Evolutionary conservation across 2,329 filamentous ascomycete species (phyloP).

Genomic region (Calcarisporium arbuscula): DNA sequence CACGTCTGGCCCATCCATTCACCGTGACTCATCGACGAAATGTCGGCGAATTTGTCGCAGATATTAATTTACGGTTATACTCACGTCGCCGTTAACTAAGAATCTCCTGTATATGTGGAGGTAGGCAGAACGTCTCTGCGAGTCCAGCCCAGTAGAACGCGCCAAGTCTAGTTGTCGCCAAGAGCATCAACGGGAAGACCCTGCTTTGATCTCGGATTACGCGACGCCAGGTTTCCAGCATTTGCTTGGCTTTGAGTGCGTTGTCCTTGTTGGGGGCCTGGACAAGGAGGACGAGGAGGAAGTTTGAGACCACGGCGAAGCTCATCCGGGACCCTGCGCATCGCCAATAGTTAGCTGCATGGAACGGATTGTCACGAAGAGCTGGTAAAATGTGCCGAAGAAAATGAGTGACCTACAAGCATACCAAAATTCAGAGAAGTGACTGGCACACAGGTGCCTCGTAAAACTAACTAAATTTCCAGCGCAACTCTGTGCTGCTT

Average conservation of each 20-base stretch:
- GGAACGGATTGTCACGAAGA: neutral
- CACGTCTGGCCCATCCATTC: too few relatives aligned
- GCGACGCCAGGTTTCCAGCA: conserved; percentile 11
- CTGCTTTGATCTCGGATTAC: conserved; percentile 9
- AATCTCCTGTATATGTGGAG: conserved; percentile 8
- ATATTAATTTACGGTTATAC: neutral
- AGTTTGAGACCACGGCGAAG: conserved; percentile 12
- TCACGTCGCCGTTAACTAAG: neutral
- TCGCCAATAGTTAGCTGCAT: neutral
- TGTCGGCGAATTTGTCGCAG: neutral
- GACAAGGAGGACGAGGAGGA: conserved; percentile 10
- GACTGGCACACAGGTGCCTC: conserved; percentile 7
- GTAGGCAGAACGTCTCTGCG: conserved; percentile 10
- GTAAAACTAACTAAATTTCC: too few relatives aligned
- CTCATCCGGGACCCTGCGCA: conserved; percentile 9
- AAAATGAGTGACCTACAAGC: conserved; percentile 12
- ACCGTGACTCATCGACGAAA: too few relatives aligned
- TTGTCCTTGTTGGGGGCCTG: conserved; percentile 11
- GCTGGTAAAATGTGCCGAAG: too few relatives aligned
- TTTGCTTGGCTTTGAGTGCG: conserved; percentile 8
- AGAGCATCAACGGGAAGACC: conserved; percentile 7
- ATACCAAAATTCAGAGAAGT: conserved; percentile 12
- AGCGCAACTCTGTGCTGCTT: conserved; percentile 10
- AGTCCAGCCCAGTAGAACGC: conserved; percentile 9
- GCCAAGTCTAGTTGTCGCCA: conserved; percentile 10